phyloP scores from a whole-genome alignment of 1,284 basidiomycete genomes.

The Acaromyces ingoldii region DNA sequence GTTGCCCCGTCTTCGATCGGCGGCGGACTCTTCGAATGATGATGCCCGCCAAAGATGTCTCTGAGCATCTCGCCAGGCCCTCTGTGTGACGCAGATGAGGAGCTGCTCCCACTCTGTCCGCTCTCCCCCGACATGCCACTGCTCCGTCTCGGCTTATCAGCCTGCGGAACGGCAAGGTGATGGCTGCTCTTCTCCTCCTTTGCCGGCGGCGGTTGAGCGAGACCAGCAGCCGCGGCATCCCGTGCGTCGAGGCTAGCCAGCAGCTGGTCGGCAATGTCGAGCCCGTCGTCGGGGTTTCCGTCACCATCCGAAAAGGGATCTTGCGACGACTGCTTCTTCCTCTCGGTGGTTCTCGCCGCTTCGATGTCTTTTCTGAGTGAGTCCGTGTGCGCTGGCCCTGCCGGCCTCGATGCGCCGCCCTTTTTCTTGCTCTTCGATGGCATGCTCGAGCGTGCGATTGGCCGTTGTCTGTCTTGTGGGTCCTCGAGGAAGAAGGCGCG shows the following conservation, averaged over 20 bases:
- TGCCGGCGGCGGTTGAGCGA: background rate
- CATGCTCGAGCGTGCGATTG: too few relatives aligned
- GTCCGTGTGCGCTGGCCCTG: background rate
- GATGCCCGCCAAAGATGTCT: too few relatives aligned
- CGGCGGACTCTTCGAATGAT: too few relatives aligned
- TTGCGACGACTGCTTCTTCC: background rate
- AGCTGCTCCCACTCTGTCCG: too few relatives aligned
- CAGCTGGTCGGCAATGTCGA: conserved; percentile 37
- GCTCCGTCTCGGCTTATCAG: background rate
- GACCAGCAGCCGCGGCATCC: conserved; percentile 18
- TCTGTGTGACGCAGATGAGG: too few relatives aligned
- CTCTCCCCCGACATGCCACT: too few relatives aligned
- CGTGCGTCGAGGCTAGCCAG: conserved; percentile 34
- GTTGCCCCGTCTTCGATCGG: too few relatives aligned
- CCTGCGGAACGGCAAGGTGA: background rate
- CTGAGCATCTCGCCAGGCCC: too few relatives aligned
- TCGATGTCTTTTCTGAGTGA: conserved; percentile 4
- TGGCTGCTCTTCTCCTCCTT: background rate
- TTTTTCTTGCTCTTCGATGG: conserved; percentile 3
- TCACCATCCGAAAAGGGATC: conserved; percentile 6
- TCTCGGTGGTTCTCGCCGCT: background rate
- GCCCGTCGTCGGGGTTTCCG: conserved; percentile 20
- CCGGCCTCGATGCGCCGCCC: background rate
- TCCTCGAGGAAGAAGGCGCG: too few relatives aligned
- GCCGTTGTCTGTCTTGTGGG: too few relatives aligned